phyloP scores from a whole-genome alignment of 2,329 filamentous ascomycete species.

The Dichotomopilus funicola region DNA sequence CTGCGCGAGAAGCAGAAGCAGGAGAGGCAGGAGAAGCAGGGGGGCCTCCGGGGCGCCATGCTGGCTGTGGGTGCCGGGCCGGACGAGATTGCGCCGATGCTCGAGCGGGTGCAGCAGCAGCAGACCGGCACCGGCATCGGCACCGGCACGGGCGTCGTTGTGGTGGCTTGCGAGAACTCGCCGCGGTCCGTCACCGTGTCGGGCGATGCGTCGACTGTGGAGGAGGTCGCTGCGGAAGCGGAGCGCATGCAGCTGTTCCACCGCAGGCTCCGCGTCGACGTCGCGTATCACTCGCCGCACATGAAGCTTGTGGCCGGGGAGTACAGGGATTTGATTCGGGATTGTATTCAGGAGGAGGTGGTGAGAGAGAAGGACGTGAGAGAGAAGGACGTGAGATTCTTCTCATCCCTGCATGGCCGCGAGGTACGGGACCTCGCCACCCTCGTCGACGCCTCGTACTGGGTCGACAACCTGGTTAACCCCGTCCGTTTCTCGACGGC shows the following conservation, averaged over 20 bases:
- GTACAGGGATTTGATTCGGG: background rate
- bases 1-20: background rate
- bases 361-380: too few relatives aligned
- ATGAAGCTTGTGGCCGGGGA: conserved; percentile 17
- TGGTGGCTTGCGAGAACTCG: conserved; percentile 32
- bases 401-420: too few relatives aligned
- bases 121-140: too few relatives aligned
- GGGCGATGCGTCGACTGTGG: conserved; percentile 24
- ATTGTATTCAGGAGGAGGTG: background rate
- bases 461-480: background rate
- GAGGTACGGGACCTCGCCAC: too few relatives aligned
- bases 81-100: conserved; percentile 14
- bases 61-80: conserved; percentile 40
- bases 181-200: conserved; percentile 33
- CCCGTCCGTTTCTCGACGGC: background rate
- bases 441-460: background rate
- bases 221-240: conserved; percentile 7
- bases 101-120: conserved; percentile 14
- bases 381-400: too few relatives aligned
- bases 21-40: background rate
- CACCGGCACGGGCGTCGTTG: conserved; percentile 18
- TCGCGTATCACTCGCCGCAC: conserved; percentile 28
- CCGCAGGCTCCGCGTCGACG: conserved; percentile 21
- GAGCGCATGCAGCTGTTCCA: conserved; percentile 15
- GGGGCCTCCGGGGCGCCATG: conserved; percentile 37